A percentile compares a stretch with the other conserved stretches of the same genome.
Conservation (phyloP, 139 green algal genomes). For the Astrephomene gubernaculifera region DNA sequence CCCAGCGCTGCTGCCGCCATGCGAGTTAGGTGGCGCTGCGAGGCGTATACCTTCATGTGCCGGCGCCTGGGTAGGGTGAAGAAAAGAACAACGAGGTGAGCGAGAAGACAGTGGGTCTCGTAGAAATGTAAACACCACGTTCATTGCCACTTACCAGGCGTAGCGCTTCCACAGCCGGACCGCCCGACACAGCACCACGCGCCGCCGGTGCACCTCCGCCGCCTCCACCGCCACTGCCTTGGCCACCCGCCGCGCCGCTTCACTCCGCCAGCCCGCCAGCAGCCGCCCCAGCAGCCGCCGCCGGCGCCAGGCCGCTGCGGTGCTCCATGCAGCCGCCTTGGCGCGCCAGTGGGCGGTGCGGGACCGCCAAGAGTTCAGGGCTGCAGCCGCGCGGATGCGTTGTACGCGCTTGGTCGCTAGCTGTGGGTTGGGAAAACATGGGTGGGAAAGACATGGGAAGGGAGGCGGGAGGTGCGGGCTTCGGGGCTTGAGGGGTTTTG, state of each 20-base stretch:
- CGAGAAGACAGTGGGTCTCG: not conserved
- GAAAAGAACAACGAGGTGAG: too few relatives aligned
- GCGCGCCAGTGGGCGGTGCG: not conserved
- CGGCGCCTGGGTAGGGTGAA: not conserved
- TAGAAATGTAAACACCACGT: too few relatives aligned
- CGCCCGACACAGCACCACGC: not conserved
- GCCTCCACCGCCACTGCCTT: conserved; percentile 35
- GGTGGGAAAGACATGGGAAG: too few relatives aligned
- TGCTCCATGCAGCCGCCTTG: not conserved
- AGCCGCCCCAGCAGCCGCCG: conserved; percentile 1
- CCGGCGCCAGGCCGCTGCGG: not conserved
- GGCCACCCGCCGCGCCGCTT: not conserved
- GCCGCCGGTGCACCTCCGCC: not conserved
- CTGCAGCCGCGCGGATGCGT: not conserved
- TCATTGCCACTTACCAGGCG: too few relatives aligned
- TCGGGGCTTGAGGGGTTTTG: too few relatives aligned
- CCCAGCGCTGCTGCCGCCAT: not conserved
- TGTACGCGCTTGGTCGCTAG: not conserved
- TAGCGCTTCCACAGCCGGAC: conserved; percentile 5
- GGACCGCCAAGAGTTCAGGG: not conserved
- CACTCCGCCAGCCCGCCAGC: conserved; percentile 12
- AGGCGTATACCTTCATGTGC: conserved; percentile 5
- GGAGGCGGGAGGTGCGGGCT: too few relatives aligned
- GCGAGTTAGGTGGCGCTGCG: not conserved
- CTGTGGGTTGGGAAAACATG: too few relatives aligned